A percentile compares a stretch with the other conserved stretches of the same genome.
Evolutionary conservation across 2,329 filamentous ascomycete species (phyloP).

Genomic region (Aspergillus sp.): DNA sequence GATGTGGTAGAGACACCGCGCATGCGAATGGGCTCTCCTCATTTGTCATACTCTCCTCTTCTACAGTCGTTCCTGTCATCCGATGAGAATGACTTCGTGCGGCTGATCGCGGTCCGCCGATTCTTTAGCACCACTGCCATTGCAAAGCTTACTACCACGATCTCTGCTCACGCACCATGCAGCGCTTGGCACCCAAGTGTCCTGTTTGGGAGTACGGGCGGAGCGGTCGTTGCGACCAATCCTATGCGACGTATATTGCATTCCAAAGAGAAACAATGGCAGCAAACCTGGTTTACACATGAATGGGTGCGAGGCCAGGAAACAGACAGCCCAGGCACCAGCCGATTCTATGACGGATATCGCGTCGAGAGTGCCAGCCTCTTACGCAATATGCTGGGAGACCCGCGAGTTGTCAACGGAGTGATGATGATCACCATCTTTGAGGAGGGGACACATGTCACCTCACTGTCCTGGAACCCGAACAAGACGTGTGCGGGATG

Average conservation of each 20-base stretch:
- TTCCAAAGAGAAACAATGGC: constrained; percentile 50
- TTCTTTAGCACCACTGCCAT: constrained; percentile 52
- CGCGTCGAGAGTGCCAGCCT: constrained; percentile 38
- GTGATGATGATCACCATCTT: constrained; percentile 49
- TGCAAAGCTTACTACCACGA: constrained; percentile 45
- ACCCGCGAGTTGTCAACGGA: constrained; percentile 32
- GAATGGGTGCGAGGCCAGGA: constrained; percentile 48
- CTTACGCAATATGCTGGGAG: constrained; percentile 29
- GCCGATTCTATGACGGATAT: constrained; percentile 46
- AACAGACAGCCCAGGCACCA: constrained; percentile 31
- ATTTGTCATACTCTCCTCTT: constrained; percentile 56
- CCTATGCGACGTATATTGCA: constrained; percentile 52
- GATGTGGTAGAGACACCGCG: constrained; percentile 49
- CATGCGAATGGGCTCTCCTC: constrained; percentile 48
- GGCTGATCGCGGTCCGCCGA: constrained; percentile 50
- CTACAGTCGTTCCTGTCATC: constrained; percentile 53
- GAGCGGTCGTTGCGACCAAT: constrained; percentile 52
- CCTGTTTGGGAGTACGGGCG: constrained; percentile 53
- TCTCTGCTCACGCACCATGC: constrained; percentile 34
- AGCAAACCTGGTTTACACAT: constrained; percentile 58
- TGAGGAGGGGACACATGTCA: constrained; percentile 63
- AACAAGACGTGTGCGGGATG: constrained; percentile 65
- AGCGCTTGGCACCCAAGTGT: constrained; percentile 53
- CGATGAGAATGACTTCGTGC: constrained; percentile 55
- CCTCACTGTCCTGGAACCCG: constrained; percentile 66